Percentiles rank a stretch among this genome's conserved stretches.
These are phyloP conservation scores for Closterium sp. DNA, from an alignment of 139 green algal genomes.

Conservation along the genomic window DNA sequence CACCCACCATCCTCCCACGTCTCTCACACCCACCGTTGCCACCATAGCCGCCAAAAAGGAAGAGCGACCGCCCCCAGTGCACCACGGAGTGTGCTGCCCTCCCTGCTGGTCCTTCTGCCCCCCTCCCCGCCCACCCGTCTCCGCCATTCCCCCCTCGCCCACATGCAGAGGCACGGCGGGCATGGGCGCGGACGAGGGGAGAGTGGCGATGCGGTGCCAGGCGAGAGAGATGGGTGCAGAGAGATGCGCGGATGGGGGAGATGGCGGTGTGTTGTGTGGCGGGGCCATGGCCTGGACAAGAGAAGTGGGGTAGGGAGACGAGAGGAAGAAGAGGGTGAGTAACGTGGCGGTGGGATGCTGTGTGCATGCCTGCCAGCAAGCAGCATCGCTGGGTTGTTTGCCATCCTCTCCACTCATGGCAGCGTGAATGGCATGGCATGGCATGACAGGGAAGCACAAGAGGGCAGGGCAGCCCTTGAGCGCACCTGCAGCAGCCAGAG, in stretches of 20 bases:
- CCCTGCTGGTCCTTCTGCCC: background rate
- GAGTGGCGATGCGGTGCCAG: background rate
- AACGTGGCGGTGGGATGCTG: no score
- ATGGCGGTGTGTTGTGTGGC: background rate
- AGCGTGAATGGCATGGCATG: background rate
- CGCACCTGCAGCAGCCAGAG: no score
- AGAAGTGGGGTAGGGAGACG: background rate
- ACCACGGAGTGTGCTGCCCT: conserved; percentile 1
- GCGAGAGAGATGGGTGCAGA: background rate
- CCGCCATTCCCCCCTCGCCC: background rate
- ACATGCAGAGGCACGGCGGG: background rate
- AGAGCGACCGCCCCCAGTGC: background rate
- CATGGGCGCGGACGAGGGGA: background rate
- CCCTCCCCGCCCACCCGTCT: background rate
- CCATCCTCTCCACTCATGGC: background rate
- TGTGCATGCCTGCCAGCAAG: background rate
- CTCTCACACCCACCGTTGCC: background rate
- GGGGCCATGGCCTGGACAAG: background rate
- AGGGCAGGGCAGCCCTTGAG: no score
- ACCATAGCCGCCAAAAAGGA: conserved; percentile 17
- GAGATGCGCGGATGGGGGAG: background rate
- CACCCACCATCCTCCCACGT: background rate
- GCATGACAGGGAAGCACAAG: no score
- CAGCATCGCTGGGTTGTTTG: background rate
- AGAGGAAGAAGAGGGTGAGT: background rate